A percentile compares a stretch with the other conserved stretches of the same genome.
Conservation (phyloP, 2,329 filamentous ascomycete genomes). For the Colletotrichum shisoi region DNA sequence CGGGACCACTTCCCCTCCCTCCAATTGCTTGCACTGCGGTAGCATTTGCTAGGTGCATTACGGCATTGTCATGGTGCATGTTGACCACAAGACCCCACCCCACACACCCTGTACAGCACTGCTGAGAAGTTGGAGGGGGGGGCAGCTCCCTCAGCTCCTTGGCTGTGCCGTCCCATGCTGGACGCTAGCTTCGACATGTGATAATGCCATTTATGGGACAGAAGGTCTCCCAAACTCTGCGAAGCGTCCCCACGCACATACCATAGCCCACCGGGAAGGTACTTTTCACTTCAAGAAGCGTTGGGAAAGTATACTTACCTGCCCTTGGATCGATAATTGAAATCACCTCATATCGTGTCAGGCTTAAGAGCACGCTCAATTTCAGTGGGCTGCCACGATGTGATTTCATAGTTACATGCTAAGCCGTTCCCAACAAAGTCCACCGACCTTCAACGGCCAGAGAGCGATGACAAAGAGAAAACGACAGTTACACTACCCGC, state of each 20-base stretch:
- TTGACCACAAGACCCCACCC: conserved; percentile 33
- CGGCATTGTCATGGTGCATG: conserved; percentile 14
- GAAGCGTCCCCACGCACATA: not conserved
- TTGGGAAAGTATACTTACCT: not conserved
- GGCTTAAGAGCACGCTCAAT: conserved; percentile 2
- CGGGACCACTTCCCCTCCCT: conserved; percentile 5
- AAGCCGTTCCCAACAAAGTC: conserved; percentile 29
- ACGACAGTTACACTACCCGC: not conserved
- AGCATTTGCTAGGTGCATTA: conserved; percentile 14
- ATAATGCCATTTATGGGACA: conserved; percentile 21
- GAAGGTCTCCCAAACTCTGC: not conserved
- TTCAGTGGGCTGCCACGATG: conserved; percentile 1
- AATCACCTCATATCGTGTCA: not conserved
- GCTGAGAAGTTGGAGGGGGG: conserved; percentile 18
- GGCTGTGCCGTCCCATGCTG: conserved; percentile 33
- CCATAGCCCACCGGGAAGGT: not conserved
- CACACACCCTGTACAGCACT: conserved; percentile 21
- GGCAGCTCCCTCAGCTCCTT: conserved; percentile 33
- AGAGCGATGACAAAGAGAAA: conserved; percentile 26
- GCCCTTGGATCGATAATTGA: not conserved
- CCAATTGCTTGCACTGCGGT: conserved; percentile 5
- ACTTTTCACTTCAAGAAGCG: not conserved
- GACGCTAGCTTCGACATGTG: conserved; percentile 37
- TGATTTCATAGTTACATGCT: not conserved
- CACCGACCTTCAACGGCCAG: conserved; percentile 17